Conservation (phyloP, 495 filamentous ascomycete genomes). For the Platismatia glauca region DNA sequence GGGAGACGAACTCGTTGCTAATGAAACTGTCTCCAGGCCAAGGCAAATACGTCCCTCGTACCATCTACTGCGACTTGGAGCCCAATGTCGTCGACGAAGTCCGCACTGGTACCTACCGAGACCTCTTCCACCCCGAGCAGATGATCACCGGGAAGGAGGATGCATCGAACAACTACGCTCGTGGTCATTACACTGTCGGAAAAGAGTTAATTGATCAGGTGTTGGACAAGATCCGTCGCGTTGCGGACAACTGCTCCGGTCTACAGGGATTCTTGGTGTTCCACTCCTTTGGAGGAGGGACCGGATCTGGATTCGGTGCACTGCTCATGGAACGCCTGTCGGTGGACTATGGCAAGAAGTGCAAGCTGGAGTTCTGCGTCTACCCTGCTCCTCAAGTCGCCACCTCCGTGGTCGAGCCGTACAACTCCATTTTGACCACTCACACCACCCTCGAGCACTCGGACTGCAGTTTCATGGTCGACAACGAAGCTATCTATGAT, state of each 20-base stretch:
- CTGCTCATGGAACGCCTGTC: constrained; percentile 96
- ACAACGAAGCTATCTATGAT: constrained; percentile 99
- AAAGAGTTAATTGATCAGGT: constrained; percentile 98
- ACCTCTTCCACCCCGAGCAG: constrained; percentile 94
- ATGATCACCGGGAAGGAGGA: constrained; percentile 99
- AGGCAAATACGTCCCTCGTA: constrained; percentile 97
- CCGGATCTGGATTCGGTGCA: constrained; percentile 95
- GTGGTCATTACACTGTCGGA: constrained; percentile 97
- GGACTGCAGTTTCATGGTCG: constrained; percentile 99
- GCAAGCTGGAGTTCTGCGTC: constrained; percentile 98
- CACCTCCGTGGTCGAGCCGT: constrained; percentile 96
- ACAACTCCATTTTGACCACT: constrained; percentile 98
- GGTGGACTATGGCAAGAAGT: constrained; percentile 98
- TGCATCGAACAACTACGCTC: constrained; percentile 98
- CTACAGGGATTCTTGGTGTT: constrained; percentile 98
- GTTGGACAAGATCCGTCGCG: constrained; percentile 88
- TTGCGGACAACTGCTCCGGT: constrained; percentile 93
- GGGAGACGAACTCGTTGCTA: neutral
- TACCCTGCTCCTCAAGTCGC: constrained; percentile 96
- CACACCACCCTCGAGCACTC: constrained; percentile 99
- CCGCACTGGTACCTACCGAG: constrained; percentile 91
- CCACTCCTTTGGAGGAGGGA: constrained; percentile 99
- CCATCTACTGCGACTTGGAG: constrained; percentile 99
- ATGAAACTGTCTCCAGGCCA: constrained; percentile 52
- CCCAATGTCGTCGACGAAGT: constrained; percentile 99